Percentiles rank a stretch among this genome's conserved stretches.
Evolutionary conservation across 129 eudicot genomes (phyloP).

Genomic region (Chrysanthemum makinoi): DNA sequence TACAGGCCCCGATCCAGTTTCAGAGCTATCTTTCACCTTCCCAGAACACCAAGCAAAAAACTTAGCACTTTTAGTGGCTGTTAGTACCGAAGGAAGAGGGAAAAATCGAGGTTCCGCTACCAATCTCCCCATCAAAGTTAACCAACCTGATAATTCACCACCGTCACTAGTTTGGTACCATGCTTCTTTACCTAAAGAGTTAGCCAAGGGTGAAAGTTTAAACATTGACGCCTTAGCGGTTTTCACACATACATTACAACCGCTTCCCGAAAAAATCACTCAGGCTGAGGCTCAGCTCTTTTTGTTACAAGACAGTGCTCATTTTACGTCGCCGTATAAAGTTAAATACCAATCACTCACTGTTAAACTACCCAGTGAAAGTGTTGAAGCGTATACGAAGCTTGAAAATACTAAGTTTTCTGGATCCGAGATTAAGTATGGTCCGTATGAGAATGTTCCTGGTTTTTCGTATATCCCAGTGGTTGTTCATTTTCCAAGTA

Average conservation of each 20-base stretch:
- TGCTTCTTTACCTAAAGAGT: conserved; percentile 55
- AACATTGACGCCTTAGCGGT: conserved; percentile 62
- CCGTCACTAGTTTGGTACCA: conserved; percentile 60
- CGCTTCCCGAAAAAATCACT: conserved; percentile 86
- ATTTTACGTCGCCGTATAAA: conserved; percentile 67
- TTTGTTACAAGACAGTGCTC: conserved; percentile 76
- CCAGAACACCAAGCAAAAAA: conserved; percentile 70
- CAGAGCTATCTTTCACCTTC: conserved; percentile 64
- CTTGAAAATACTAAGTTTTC: conserved; percentile 64
- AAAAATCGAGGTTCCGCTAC: conserved; percentile 45
- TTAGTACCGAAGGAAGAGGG: conserved; percentile 60
- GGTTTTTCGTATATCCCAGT: conserved; percentile 62
- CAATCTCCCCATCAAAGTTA: conserved; percentile 43
- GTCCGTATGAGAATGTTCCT: conserved; percentile 82
- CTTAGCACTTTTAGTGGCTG: conserved; percentile 50
- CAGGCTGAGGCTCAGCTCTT: conserved; percentile 80
- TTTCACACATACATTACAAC: conserved; percentile 62
- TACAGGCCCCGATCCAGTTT: conserved; percentile 60
- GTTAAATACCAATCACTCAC: conserved; percentile 71
- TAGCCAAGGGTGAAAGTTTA: conserved; percentile 64
- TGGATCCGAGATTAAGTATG: conserved; percentile 89
- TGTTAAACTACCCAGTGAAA: conserved; percentile 67
- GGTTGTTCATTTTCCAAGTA: conserved; percentile 64
- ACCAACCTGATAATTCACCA: conserved; percentile 62
- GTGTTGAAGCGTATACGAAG: conserved; percentile 79